A percentile compares a stretch with the other conserved stretches of the same genome.
These are phyloP conservation scores for Paecilomyces sp. DNA, from an alignment of 2,329 filamentous ascomycete species.

Conservation along the genomic window DNA sequence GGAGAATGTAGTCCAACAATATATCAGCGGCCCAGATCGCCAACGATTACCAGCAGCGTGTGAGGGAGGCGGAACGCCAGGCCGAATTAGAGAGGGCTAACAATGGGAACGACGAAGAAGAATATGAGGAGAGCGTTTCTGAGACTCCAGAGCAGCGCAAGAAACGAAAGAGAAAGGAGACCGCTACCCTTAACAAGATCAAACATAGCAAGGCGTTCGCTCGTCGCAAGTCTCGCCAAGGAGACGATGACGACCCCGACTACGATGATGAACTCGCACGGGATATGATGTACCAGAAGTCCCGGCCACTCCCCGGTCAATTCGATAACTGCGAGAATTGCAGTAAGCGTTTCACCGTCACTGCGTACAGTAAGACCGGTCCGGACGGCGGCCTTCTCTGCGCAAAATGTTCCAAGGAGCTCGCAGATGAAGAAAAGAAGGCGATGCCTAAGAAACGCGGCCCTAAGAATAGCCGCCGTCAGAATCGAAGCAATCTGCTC, in stretches of 20 bases:
- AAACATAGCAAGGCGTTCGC: conserved; percentile 46
- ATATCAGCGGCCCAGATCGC: conserved; percentile 59
- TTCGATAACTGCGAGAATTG: conserved; percentile 83
- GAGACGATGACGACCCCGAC: conserved; percentile 34
- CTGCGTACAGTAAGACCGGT: conserved; percentile 75
- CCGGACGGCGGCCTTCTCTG: conserved; percentile 84
- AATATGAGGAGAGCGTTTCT: conserved; percentile 27
- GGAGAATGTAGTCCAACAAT: conserved; percentile 48
- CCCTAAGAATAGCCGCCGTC: conserved; percentile 58
- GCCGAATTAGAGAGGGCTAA: conserved; percentile 18
- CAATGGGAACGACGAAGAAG: conserved; percentile 22
- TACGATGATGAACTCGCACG: conserved; percentile 40
- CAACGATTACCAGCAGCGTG: conserved; percentile 50
- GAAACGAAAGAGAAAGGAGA: conserved; percentile 52
- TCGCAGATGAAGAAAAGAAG: conserved; percentile 58
- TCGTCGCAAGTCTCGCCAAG: conserved; percentile 35
- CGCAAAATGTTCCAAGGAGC: conserved; percentile 67
- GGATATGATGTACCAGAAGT: conserved; percentile 51
- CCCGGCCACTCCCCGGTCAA: conserved; percentile 65
- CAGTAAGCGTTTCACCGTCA: conserved; percentile 84
- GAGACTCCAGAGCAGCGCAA: conserved; percentile 41
- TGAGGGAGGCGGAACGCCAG: conserved; percentile 42
- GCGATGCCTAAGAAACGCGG: conserved; percentile 47
- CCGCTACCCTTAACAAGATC: conserved; percentile 37
- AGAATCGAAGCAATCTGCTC: conserved; percentile 74